Base-by-base conservation (phyloP, 169 alveolate genomes). In the Eimeria tenella region DNA sequence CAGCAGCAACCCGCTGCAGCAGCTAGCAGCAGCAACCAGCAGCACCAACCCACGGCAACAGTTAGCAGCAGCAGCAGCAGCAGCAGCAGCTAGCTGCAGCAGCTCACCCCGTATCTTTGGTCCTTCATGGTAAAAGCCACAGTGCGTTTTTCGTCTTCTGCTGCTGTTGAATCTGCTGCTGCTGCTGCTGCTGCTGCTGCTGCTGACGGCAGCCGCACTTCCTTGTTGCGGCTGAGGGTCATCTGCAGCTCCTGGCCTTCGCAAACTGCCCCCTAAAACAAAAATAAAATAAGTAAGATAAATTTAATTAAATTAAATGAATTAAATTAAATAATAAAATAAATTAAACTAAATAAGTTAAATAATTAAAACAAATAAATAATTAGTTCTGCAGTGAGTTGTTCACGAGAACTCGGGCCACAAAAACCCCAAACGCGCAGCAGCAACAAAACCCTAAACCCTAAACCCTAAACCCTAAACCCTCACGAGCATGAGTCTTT, bases 191-290 rank as follows among this genome's bases (percentile, higher is more conserved):
- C 42, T 9, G 56, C 23, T 23, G 79, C 94, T 11, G 73, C 70
- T 11, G 73, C 53, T 3, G 93, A 95, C 49, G 95, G 94, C 42
- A 96, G 89, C 55, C 95, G 93, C 56, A 96, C 96, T 25, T 96
- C 97, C 63, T 79, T 88, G 74, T 94, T 96, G 90, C 94, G 95
- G 21, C 96, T 91, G 83, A 96, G 94, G 73, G 94, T 90, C 19
- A 96, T 56, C 42, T 96, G 97, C 49, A 96, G 79, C 49, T 68
- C 55, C 63, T 96, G 93, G 25, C 94, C 95, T 31, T 87, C 21
- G 25, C 96, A 86, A 50, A 77, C 83, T 17, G 95, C 95, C 50
- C 93, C 93, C 93, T 84, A 23, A 7, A 19, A 58, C 4, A 1
- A 55, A 10, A 58, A 82, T 55, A 10, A 10, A 58, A 17, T 17